These are phyloP conservation scores for Metarhizium brunneum DNA, from an alignment of 2,329 filamentous ascomycete genomes.

Conservation along the genomic window DNA sequence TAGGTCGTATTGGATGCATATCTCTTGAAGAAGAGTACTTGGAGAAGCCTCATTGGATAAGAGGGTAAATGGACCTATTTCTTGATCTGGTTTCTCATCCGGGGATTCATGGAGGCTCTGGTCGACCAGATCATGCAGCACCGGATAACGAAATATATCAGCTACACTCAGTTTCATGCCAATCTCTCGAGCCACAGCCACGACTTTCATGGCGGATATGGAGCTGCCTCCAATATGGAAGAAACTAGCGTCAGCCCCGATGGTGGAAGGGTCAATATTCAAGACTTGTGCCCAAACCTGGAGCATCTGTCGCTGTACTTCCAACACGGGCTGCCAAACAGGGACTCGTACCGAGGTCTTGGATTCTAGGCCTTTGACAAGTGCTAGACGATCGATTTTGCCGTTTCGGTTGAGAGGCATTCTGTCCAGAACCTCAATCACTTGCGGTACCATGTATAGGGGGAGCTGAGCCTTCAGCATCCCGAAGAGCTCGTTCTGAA, in stretches of 20 bases:
- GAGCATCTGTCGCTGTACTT: not conserved
- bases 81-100: not conserved
- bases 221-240: constrained; percentile 21
- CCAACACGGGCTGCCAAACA: not conserved
- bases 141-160: constrained; percentile 15
- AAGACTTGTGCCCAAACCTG: constrained; percentile 24
- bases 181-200: constrained; percentile 8
- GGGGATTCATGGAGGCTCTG: not conserved
- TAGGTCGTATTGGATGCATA: not conserved
- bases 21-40: not conserved
- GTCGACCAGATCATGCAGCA: not conserved
- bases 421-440: constrained; percentile 6
- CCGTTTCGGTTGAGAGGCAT: constrained; percentile 11
- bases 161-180: constrained; percentile 12
- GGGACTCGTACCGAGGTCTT: not conserved
- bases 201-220: constrained; percentile 16
- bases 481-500: not conserved
- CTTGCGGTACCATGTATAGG: constrained; percentile 14
- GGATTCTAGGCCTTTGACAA: not conserved
- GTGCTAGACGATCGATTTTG: constrained; percentile 12
- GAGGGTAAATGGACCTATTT: not conserved
- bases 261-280: constrained; percentile 13
- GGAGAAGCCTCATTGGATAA: not conserved
- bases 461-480: constrained; percentile 6
- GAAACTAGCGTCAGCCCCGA: constrained; percentile 13